phyloP scores from a whole-genome alignment of 2,329 filamentous ascomycete species.

The Fusarium miscanthi region DNA sequence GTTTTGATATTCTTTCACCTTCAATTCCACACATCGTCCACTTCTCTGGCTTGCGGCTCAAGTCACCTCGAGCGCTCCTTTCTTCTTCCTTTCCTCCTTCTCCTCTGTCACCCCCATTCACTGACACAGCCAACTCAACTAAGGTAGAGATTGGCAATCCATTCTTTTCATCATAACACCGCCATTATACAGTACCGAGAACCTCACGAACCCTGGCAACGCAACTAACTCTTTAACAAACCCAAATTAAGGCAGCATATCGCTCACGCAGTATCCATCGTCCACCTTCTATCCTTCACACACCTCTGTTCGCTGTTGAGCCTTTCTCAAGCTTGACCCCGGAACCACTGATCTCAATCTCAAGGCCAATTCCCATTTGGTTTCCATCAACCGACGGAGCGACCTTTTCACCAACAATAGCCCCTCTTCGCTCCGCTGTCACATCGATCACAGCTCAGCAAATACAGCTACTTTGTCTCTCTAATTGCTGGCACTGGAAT shows the following conservation, averaged over 20 bases:
- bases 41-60: conserved; percentile 19
- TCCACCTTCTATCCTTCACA: conserved; percentile 11
- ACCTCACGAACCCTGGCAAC: conserved; percentile 25
- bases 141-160: conserved; percentile 18
- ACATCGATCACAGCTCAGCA: not conserved
- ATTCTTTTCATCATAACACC: conserved; percentile 32
- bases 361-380: not conserved
- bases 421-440: not conserved
- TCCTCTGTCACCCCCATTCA: not conserved
- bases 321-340: not conserved
- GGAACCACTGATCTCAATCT: not conserved
- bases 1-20: conserved; percentile 15
- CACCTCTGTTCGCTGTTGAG: not conserved
- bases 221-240: conserved; percentile 17
- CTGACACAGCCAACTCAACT: conserved; percentile 16
- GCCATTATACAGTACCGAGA: conserved; percentile 17
- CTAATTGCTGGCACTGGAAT: not conserved
- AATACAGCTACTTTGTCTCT: not conserved
- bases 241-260: conserved; percentile 40
- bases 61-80: conserved; percentile 24
- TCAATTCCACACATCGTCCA: conserved; percentile 27
- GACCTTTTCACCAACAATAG: not conserved
- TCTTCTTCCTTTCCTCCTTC: conserved; percentile 17
- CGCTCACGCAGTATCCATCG: conserved; percentile 41
- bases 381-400: conserved; percentile 1